Evolutionary conservation across 352 stramenopile genomes (phyloP), one percentile per base, ranked within the genome.

Genomic region (Pythium apleroticum): DNA sequence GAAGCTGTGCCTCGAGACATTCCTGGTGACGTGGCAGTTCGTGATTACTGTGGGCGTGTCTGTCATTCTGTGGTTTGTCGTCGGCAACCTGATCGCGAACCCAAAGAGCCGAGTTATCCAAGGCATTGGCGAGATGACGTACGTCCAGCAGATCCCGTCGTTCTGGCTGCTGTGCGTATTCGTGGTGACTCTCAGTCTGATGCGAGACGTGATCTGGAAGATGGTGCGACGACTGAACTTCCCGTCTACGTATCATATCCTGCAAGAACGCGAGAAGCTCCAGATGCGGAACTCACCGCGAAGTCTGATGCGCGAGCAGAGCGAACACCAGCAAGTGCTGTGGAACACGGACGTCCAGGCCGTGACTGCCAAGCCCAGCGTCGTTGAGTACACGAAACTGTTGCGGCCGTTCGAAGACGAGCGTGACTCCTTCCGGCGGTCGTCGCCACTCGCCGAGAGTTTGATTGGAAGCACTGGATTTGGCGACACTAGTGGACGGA

Each of bases 151-250:
- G 12, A 35, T 82, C 9, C 81, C 84, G 39, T 76, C 77, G 1
- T 91, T 89, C 57, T 93, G 81, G 80, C 41, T 84, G 5, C 49
- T 86, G 2, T 89, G 80, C 46, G 24, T 82, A 0, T 71, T 93
- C 5, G 82, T 91, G n/a, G 35, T 86, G 31, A 79, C 67, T 17
- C 48, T 93, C 22, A 89, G 74, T 43, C 56, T 93, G 28, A 52
- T 93, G n/a, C 78, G 84, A 31, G 84, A 93, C 49, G 41, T 73
- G 31, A 67, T 93, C 12, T 93, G 84, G 84, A 93, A 93, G 61
- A 71, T 89, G 52, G 50, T 93, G 39, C 81, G 81, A 17, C 84
- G 84, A 6, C 66, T 90, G 50, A 73, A 66, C 25, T 80, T 80
- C 12, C 84, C 84, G 5, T 89, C 81, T 14, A 81, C 82, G 41